Percentiles rank a stretch among this genome's conserved stretches.
Evolutionary conservation across 2,329 filamentous ascomycete genomes (phyloP).

Genomic region (Penicillium sp.): DNA sequence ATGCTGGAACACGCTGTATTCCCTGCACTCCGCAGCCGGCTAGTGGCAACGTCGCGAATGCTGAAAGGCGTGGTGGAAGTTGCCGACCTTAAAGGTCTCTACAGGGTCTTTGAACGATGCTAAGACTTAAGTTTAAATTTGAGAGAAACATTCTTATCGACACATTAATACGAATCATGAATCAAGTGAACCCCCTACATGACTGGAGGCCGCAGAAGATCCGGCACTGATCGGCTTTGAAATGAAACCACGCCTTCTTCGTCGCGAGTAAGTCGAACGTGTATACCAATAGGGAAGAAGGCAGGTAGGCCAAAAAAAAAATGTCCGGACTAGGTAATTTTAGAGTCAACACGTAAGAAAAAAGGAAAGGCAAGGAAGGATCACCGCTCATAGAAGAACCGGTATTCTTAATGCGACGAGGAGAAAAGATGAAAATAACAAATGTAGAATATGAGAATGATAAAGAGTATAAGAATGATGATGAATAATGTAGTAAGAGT

Average conservation of each 20-base stretch:
- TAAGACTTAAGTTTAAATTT: constrained; percentile 42
- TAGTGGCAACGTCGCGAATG: constrained; percentile 77
- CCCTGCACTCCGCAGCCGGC: constrained; percentile 76
- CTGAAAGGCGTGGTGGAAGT: constrained; percentile 80
- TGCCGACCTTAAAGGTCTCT: constrained; percentile 87
- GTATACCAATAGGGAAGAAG: constrained; percentile 1
- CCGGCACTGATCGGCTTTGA: constrained; percentile 1
- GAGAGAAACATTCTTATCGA: background rate
- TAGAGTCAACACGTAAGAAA: background rate
- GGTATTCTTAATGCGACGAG: background rate
- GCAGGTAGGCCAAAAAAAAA: background rate
- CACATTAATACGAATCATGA: background rate
- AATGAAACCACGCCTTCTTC: constrained; percentile 6
- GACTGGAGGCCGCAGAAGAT: background rate
- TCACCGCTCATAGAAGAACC: constrained; percentile 1
- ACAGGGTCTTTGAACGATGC: constrained; percentile 92
- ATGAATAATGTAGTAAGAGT: background rate
- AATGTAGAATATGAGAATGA: background rate
- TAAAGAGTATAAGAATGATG: background rate
- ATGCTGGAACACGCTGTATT: constrained; percentile 85
- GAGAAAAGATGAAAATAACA: too few species aligned
- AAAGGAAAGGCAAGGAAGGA: background rate
- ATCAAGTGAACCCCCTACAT: background rate
- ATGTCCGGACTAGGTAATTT: background rate
- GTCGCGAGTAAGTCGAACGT: constrained; percentile 2